Percentiles rank a stretch among this genome's conserved stretches.
These are phyloP conservation scores for Euphorbia peplus DNA, from an alignment of 345 rosid genomes.

Conservation along the genomic window DNA sequence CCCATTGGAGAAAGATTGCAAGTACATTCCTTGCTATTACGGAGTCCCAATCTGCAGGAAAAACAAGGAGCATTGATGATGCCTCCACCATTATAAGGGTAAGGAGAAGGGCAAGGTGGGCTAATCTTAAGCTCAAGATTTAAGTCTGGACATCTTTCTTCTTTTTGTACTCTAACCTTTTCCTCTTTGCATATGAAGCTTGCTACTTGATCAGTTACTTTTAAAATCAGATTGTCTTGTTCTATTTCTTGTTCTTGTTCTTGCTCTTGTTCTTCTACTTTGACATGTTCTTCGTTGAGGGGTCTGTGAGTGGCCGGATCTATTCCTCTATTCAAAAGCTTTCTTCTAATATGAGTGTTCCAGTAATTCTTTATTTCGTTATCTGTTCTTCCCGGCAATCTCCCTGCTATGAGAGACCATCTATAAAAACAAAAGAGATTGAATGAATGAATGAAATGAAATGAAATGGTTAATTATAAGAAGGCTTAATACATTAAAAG, in stretches of 20 bases:
- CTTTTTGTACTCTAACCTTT: conserved; percentile 10
- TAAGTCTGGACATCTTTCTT: conserved; percentile 63
- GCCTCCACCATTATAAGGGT: too few relatives aligned
- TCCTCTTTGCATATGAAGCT: conserved; percentile 17
- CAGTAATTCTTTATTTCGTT: conserved; percentile 85
- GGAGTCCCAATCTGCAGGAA: conserved; percentile 51
- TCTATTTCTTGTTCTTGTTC: too few relatives aligned
- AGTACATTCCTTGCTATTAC: conserved; percentile 54
- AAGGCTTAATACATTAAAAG: too few relatives aligned
- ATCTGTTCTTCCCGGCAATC: conserved; percentile 82
- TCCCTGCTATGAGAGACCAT: conserved; percentile 79
- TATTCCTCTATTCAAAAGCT: conserved; percentile 73
- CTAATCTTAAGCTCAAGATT: conserved; percentile 86
- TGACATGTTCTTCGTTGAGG: conserved; percentile 38
- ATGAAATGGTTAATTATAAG: too few relatives aligned
- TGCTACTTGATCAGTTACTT: not conserved
- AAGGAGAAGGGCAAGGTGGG: conserved; percentile 67
- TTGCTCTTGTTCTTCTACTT: too few relatives aligned
- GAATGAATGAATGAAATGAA: too few relatives aligned
- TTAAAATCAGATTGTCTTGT: too few relatives aligned
- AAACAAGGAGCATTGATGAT: conserved; percentile 41
- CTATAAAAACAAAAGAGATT: conserved; percentile 34
- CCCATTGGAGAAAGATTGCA: conserved; percentile 28
- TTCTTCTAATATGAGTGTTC: conserved; percentile 82
- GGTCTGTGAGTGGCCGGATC: conserved; percentile 73